Conservation (phyloP, 192 early-diverging fungal genomes). For the Linnemannia exigua region DNA sequence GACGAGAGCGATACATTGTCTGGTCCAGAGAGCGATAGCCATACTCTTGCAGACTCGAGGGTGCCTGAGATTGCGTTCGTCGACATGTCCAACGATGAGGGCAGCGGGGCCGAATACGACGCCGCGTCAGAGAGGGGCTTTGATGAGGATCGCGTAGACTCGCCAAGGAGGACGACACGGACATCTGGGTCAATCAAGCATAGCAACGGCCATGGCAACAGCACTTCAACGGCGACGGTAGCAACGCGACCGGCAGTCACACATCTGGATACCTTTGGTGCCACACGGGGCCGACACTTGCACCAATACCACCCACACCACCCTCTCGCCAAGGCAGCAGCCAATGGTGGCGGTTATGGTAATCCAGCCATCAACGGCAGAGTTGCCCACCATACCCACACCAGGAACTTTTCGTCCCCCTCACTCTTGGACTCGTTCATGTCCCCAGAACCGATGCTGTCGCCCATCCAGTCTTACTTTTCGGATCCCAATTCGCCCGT, state of each 20-base stretch:
- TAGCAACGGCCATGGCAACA: not conserved
- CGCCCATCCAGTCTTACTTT: slow-evolving; percentile 55
- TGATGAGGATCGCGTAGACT: slow-evolving; percentile 19
- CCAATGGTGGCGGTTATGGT: too few species aligned
- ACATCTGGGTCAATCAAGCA: not conserved
- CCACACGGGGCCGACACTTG: slow-evolving; percentile 3
- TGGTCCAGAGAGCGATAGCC: not conserved
- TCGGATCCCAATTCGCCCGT: slow-evolving; percentile 49
- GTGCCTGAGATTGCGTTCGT: not conserved
- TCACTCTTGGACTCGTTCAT: slow-evolving; percentile 53
- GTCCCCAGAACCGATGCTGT: slow-evolving; percentile 48
- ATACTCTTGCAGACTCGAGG: not conserved
- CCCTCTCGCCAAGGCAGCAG: slow-evolving; percentile 7
- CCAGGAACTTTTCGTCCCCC: slow-evolving; percentile 45
- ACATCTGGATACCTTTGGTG: not conserved
- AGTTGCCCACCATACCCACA: slow-evolving; percentile 25
- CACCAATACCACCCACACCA: slow-evolving; percentile 9
- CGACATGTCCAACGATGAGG: not conserved
- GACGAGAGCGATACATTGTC: slow-evolving; percentile 1
- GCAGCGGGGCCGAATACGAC: slow-evolving; percentile 1
- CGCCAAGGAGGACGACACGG: not conserved
- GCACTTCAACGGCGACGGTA: not conserved
- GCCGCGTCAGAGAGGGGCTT: slow-evolving; percentile 15
- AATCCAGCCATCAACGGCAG: slow-evolving; percentile 1
- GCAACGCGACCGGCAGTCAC: slow-evolving; percentile 14